Percentiles rank a stretch among this genome's conserved stretches.
These are phyloP conservation scores for Cenococcum geophilum DNA, from an alignment of 495 filamentous ascomycete species.

Conservation along the genomic window DNA sequence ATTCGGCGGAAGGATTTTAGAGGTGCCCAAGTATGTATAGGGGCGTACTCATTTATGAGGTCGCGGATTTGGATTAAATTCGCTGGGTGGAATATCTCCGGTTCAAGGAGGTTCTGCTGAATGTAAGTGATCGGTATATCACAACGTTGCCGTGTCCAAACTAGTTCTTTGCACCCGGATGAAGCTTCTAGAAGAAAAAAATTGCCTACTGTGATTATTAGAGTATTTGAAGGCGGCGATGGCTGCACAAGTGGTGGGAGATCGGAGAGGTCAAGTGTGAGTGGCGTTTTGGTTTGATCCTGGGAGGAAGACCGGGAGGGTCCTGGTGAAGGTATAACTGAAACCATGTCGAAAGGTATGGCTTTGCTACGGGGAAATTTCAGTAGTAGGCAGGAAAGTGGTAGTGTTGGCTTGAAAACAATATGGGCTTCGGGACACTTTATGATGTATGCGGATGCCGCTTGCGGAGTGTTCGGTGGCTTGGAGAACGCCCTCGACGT, in stretches of 20 bases:
- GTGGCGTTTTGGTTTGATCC: constrained; percentile 42
- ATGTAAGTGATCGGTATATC: constrained; percentile 7
- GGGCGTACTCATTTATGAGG: constrained; percentile 60
- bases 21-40: constrained; percentile 82
- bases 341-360: constrained; percentile 16
- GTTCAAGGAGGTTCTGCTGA: constrained; percentile 62
- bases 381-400: background rate
- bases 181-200: constrained; percentile 39
- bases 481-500: background rate
- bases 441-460: background rate
- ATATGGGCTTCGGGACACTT: background rate
- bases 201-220: constrained; percentile 58
- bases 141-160: background rate
- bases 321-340: constrained; percentile 18
- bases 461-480: constrained; percentile 1
- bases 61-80: constrained; percentile 71
- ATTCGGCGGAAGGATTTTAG: constrained; percentile 90
- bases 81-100: constrained; percentile 68
- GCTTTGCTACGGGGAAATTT: background rate
- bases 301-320: constrained; percentile 27
- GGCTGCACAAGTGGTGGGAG: constrained; percentile 74
- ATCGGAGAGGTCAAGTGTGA: constrained; percentile 75
- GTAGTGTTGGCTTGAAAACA: background rate
- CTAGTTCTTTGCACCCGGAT: constrained; percentile 32
- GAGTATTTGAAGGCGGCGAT: constrained; percentile 81